Base-by-base conservation (phyloP, 1,284 basidiomycete genomes). In the Coniferiporia sulphurascens region DNA sequence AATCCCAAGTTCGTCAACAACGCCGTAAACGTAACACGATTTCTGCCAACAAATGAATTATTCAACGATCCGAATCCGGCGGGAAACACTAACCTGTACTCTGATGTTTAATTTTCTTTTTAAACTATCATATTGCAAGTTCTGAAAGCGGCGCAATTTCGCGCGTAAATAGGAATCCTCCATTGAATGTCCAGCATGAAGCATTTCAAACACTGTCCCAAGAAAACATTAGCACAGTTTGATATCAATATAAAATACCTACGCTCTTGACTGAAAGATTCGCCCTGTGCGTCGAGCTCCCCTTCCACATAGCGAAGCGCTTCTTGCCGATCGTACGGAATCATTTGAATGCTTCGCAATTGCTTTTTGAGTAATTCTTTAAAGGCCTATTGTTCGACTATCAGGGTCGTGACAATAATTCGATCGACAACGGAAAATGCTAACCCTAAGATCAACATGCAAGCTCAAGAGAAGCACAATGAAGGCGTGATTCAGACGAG, bases 111-210 rank as follows among this genome's bases (percentile, higher is more conserved):
- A 59, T 54, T 70, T 70, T 48, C 64, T 60, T 15, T 62, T 58
- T 17, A 70, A 61, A 7, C 8, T 44, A 15, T 61, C 54, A 43
- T 62, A 62, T 2, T 61, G 51, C 1, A 44, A 43, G 10, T 60
- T 62, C 22, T 65, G 66, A 19, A 65, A 65, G 8, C 55, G 45
- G 9, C 59, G 58, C 0, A 69, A 50, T 10, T 55, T 55, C 4
- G 48, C 44, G 2, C 63, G 56, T 7, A 70, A 35, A 32, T 64
- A 63, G 4, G 68, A 65, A 52, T 70, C 69, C 21, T 59, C 44
- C 62, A 68, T 51, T 22, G 63, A 65, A 49, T 66, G 64, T 1
- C 68, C 67, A 21, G 69, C 69, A 8, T 63, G 56, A 5, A 70
- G 62, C 66, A 70, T 65, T 50, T 66, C 65, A 32, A 64, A 65